Evolutionary conservation across 1,284 basidiomycete genomes (phyloP).

Genomic region (Pseudozyma thailandica): DNA sequence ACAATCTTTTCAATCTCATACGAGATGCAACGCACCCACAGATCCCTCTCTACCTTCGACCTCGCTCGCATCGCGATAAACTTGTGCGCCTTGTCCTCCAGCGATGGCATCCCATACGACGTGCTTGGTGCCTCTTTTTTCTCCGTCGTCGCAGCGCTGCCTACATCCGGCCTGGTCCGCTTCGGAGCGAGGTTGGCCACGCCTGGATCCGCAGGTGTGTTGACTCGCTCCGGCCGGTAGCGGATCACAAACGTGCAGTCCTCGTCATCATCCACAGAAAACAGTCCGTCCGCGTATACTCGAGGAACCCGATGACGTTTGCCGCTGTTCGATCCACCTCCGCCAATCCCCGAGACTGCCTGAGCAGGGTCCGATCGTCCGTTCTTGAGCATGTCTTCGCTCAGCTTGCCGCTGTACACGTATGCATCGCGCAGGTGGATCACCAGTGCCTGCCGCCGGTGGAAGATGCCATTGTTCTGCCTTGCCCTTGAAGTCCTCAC

Average conservation of each 20-base stretch:
- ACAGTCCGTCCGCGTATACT: constrained; percentile 62
- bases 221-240: constrained; percentile 53
- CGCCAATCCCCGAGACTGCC: constrained; percentile 37
- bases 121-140: constrained; percentile 4
- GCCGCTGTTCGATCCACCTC: constrained; percentile 49
- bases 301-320: constrained; percentile 57
- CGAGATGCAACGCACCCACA: constrained; percentile 87
- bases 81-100: constrained; percentile 75
- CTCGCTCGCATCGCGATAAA: constrained; percentile 78
- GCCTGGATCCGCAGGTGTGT: constrained; percentile 38
- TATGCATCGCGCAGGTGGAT: constrained; percentile 65
- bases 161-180: constrained; percentile 12
- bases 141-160: neutral
- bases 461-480: constrained; percentile 67
- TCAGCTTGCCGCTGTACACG: constrained; percentile 63
- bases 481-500: constrained; percentile 57
- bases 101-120: constrained; percentile 70
- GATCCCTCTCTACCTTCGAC: constrained; percentile 82
- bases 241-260: constrained; percentile 67
- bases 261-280: constrained; percentile 62
- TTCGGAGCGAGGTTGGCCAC: constrained; percentile 15
- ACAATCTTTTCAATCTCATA: constrained; percentile 80
- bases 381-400: constrained; percentile 51
- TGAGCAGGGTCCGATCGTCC: constrained; percentile 53
- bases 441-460: constrained; percentile 59